Conservation (phyloP, 495 filamentous ascomycete species). For the Melanomma pulvis-pyrius region DNA sequence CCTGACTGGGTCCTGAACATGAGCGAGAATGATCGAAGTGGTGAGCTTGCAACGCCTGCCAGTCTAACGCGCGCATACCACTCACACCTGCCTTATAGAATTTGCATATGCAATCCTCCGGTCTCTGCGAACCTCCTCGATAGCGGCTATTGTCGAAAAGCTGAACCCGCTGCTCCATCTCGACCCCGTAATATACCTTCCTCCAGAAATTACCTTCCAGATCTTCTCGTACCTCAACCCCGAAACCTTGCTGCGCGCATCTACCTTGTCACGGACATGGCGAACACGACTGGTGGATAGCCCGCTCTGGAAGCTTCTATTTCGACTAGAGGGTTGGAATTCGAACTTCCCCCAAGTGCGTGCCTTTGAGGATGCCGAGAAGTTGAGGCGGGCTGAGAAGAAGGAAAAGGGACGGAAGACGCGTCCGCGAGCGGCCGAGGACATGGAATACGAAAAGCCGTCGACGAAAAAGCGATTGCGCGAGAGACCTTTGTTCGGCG, state of each 20-base stretch:
- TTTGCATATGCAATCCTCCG: slow-evolving; percentile 68
- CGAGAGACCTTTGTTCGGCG: slow-evolving; percentile 50
- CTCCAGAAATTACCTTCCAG: slow-evolving; percentile 84
- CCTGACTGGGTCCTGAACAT: slow-evolving; percentile 58
- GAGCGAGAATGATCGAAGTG: slow-evolving; percentile 58
- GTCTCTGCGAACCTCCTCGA: slow-evolving; percentile 71
- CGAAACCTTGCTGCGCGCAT: slow-evolving; percentile 72
- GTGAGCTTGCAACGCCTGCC: slow-evolving; percentile 43
- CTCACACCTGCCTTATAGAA: slow-evolving; percentile 42
- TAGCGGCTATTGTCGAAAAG: slow-evolving; percentile 75
- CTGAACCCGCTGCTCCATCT: slow-evolving; percentile 83
- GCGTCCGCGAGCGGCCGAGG: slow-evolving; percentile 45
- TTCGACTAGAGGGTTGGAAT: slow-evolving; percentile 82
- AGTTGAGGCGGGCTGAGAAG: slow-evolving; percentile 46
- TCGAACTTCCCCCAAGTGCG: slow-evolving; percentile 66
- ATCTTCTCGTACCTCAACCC: slow-evolving; percentile 85
- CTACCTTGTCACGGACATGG: slow-evolving; percentile 79
- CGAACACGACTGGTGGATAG: slow-evolving; percentile 78
- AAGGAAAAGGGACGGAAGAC: slow-evolving; percentile 53
- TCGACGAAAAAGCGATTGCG: slow-evolving; percentile 58
- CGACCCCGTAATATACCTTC: slow-evolving; percentile 83
- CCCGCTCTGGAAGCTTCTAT: slow-evolving; percentile 82
- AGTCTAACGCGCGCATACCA: neutral
- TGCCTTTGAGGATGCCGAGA: slow-evolving; percentile 65
- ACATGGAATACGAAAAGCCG: slow-evolving; percentile 54